A percentile compares a stretch with the other conserved stretches of the same genome.
Evolutionary conservation across 108 stramenopile genomes (phyloP).

Genomic region (Cyclostephanos invisitatus): DNA sequence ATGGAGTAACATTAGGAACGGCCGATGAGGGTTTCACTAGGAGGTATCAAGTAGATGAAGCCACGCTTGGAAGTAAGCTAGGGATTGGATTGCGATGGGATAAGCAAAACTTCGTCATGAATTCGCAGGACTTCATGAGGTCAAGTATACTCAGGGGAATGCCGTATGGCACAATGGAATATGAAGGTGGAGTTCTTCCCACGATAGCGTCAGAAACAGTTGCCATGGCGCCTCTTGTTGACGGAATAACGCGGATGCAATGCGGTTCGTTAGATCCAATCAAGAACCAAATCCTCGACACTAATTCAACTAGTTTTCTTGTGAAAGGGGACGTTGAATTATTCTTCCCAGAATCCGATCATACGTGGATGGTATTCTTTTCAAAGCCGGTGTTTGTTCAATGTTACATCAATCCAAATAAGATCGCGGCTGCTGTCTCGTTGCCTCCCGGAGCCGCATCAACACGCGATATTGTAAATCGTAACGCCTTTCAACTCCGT

Average conservation of each 20-base stretch:
- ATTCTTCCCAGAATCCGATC: conserved; percentile 70
- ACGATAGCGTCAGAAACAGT: conserved; percentile 52
- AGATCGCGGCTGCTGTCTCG: conserved; percentile 38
- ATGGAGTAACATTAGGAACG: conserved; percentile 74
- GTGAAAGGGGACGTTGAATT: conserved; percentile 71
- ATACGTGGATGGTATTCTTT: conserved; percentile 91
- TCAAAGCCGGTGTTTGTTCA: conserved; percentile 74
- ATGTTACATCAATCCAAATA: conserved; percentile 40
- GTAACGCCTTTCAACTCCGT: conserved; percentile 33
- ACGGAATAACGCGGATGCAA: conserved; percentile 15
- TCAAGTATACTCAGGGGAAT: conserved; percentile 84
- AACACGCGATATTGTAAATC: conserved; percentile 15
- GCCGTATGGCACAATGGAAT: conserved; percentile 88
- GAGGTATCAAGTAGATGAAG: conserved; percentile 37
- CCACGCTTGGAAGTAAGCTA: conserved; percentile 50
- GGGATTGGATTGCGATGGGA: conserved; percentile 72
- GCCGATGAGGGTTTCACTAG: conserved; percentile 32
- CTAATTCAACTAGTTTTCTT: conserved; percentile 16
- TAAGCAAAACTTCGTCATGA: background rate
- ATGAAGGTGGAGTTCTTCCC: conserved; percentile 44
- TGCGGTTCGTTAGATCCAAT: conserved; percentile 34
- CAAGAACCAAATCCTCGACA: conserved; percentile 12
- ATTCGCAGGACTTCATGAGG: conserved; percentile 52
- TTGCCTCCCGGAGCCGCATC: conserved; percentile 52
- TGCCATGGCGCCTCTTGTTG: conserved; percentile 23